Percentiles rank a stretch among this genome's conserved stretches.
Conservation (phyloP, 306 rosid species). For the Begonia peltatifolia region DNA sequence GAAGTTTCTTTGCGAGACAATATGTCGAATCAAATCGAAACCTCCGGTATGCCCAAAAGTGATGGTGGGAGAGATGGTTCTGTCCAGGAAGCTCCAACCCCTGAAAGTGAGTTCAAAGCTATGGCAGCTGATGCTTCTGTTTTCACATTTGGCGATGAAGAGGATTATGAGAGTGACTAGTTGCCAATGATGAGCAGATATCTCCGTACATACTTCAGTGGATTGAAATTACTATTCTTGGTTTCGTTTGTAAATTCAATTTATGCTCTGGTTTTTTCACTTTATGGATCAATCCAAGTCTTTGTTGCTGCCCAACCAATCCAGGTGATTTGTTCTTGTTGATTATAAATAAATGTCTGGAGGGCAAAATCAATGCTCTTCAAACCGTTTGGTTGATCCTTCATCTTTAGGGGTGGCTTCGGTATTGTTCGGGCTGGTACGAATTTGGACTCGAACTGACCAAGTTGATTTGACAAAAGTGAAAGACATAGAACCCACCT, state of each 20-base stretch:
- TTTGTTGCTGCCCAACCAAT: too few species aligned
- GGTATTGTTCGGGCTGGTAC: too few species aligned
- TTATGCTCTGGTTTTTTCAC: not conserved
- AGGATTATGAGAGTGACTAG: conserved; percentile 59
- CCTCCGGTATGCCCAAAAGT: conserved; percentile 30
- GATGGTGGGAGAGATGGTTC: conserved; percentile 25
- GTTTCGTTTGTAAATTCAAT: conserved; percentile 19
- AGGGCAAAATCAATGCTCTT: too few species aligned
- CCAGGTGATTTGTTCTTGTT: too few species aligned
- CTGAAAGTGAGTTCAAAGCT: conserved; percentile 91
- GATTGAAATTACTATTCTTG: conserved; percentile 1
- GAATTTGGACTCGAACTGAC: too few species aligned
- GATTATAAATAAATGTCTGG: too few species aligned
- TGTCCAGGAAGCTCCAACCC: conserved; percentile 24
- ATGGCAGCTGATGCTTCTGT: conserved; percentile 99
- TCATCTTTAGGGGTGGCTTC: too few species aligned
- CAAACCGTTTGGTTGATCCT: too few species aligned
- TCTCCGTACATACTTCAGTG: conserved; percentile 46
- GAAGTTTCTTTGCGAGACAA: conserved; percentile 51
- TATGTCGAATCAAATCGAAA: conserved; percentile 15
- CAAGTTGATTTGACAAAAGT: too few species aligned
- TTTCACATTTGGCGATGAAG: conserved; percentile 87
- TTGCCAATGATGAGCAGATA: conserved; percentile 27
- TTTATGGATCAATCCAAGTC: too few species aligned
- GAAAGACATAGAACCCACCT: too few species aligned